A percentile compares a stretch with the other conserved stretches of the same genome.
phyloP scores from a whole-genome alignment of 495 filamentous ascomycete genomes.

The Talaromyces thailandensis region DNA sequence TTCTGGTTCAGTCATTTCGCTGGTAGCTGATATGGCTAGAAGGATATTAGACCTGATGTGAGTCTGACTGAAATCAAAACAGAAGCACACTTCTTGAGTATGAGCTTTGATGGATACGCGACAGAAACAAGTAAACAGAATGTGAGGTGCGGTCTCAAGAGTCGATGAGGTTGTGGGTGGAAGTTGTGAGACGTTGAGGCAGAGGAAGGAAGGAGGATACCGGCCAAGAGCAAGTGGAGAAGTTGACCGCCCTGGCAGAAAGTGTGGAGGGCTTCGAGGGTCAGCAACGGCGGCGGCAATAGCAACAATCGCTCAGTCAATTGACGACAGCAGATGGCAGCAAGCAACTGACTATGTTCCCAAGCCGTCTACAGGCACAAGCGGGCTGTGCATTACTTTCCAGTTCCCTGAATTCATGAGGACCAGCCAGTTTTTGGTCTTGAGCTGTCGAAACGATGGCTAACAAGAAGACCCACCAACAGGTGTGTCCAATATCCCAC shows the following conservation, averaged over 20 bases:
- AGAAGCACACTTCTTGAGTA: not conserved
- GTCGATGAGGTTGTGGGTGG: not conserved
- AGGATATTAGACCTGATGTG: not conserved
- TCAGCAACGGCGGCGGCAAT: too few species aligned
- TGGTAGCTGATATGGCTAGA: not conserved
- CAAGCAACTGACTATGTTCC: not conserved
- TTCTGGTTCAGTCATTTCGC: constrained; percentile 73
- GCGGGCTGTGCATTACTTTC: not conserved
- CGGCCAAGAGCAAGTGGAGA: not conserved
- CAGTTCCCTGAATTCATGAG: not conserved
- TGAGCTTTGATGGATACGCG: not conserved
- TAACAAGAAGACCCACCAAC: constrained; percentile 61
- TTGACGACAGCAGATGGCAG: not conserved
- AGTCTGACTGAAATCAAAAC: not conserved
- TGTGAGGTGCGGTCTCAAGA: not conserved
- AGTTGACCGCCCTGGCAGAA: constrained; percentile 1
- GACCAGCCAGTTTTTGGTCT: not conserved
- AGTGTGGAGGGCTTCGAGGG: not conserved
- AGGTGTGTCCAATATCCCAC: constrained; percentile 44
- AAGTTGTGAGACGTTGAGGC: not conserved
- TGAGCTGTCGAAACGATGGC: constrained; percentile 22
- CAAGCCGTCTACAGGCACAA: not conserved
- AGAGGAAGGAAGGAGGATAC: not conserved
- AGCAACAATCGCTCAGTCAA: not conserved
- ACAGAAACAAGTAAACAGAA: not conserved